phyloP scores from a whole-genome alignment of 2,329 filamentous ascomycete genomes.

The Alternaria arbusti region DNA sequence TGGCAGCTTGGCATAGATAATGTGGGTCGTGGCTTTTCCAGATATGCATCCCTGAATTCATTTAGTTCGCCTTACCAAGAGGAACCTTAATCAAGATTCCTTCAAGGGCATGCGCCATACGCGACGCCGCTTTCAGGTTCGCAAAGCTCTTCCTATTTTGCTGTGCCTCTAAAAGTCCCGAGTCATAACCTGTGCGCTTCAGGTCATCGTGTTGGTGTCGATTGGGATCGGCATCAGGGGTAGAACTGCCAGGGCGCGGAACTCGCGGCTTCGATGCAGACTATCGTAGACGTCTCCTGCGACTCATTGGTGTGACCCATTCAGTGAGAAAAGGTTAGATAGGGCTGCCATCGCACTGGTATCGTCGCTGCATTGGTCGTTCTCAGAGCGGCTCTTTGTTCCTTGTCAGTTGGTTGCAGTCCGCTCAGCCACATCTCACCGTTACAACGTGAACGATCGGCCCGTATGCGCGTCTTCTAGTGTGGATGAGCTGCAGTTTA shows the following conservation, averaged over 20 bases:
- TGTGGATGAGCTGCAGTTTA: neutral
- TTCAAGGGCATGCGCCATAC: neutral
- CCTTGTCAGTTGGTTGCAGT: neutral
- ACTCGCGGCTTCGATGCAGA: neutral
- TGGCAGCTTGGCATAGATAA: neutral
- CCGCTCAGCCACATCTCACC: neutral
- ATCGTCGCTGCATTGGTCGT: neutral
- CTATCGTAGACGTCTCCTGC: neutral
- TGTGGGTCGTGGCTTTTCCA: neutral
- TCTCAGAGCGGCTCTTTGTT: neutral
- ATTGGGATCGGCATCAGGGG: neutral
- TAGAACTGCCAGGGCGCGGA: neutral
- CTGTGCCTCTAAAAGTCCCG: neutral
- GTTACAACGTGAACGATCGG: neutral
- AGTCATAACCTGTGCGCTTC: neutral
- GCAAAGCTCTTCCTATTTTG: neutral
- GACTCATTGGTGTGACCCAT: neutral
- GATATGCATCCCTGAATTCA: neutral
- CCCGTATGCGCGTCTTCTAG: neutral
- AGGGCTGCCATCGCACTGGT: neutral
- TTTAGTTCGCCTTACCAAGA: neutral
- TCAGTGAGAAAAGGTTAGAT: neutral
- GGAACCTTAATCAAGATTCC: neutral
- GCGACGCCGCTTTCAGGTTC: neutral
- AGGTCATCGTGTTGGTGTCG: neutral